Base-by-base conservation (phyloP, 1,284 basidiomycete genomes). In the Microbotryomycetes sp. region DNA sequence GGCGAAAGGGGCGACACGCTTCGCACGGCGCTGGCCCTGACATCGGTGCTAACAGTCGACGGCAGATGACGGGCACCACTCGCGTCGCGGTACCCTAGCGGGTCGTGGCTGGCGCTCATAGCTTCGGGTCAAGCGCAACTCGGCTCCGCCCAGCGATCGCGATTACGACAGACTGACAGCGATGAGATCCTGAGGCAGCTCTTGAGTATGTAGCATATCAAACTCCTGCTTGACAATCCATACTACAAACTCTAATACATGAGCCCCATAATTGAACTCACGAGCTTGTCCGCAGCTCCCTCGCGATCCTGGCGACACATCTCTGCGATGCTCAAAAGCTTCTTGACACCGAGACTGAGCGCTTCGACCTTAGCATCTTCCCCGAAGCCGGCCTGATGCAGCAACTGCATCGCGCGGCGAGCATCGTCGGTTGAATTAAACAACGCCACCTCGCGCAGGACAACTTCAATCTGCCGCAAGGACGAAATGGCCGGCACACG, bases 241-340 rank as follows among this genome's bases (percentile, higher is more conserved):
- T n/a, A n/a, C n/a, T n/a, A n/a, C n/a, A n/a, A n/a, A n/a, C n/a
- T 41, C 18, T 18, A 41, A 41, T 41, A 41, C 35, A 41, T 41
- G 35, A 41, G 35, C 9, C 35, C 60, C 57, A 70, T 74, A 55
- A 76, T 61, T 26, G 71, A 71, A 29, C 69, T 71, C 5, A 76
- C 73, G 28, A 77, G 62, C 50, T 75, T 75, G 62, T 77, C 76
- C 4, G 73, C 75, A 16, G 75, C 74, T 15, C 57, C 56, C 46
- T 75, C 76, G 49, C 72, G 68, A 49, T 77, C 94, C 77, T 97
- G 91, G 71, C 93, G 81, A 47, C 93, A 90, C 93, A 97, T 97
- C 80, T 99, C 94, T 24, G 93, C 82, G 65, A 91, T 83, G 60
- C 86, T 91, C 72, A 99, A 75, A 73, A 99, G 74, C 77, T 90